phyloP scores from a whole-genome alignment of 805 yeast genomes.

The Spathaspora hagerdaliae region DNA sequence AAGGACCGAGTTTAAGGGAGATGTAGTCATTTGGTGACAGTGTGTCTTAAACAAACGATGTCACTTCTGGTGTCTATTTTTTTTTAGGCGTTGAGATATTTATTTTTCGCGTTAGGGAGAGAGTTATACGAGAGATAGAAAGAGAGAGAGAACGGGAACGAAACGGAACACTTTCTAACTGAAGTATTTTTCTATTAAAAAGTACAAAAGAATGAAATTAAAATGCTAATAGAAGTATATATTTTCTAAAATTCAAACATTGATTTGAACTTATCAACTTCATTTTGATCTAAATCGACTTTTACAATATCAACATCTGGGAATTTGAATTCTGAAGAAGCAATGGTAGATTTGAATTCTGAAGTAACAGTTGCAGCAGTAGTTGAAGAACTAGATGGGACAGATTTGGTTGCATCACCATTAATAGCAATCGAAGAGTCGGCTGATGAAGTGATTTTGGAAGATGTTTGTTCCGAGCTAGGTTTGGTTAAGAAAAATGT shows the following conservation, averaged over 20 bases:
- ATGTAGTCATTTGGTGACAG: neutral
- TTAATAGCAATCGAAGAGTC: neutral
- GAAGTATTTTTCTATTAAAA: too few species aligned
- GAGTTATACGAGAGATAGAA: too few species aligned
- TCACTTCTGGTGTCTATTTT: too few species aligned
- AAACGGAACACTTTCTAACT: too few species aligned
- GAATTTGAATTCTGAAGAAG: slow-evolving; percentile 12
- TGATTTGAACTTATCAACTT: slow-evolving; percentile 23
- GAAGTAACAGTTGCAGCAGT: neutral
- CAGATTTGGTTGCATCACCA: neutral
- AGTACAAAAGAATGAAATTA: too few species aligned
- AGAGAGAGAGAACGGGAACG: too few species aligned
- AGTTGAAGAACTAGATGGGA: neutral
- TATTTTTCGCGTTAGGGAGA: too few species aligned
- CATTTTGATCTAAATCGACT: slow-evolving; percentile 18
- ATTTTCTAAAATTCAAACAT: slow-evolving; percentile 21
- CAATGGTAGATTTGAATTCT: neutral
- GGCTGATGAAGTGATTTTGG: neutral
- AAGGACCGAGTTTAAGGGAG: slow-evolving; percentile 52
- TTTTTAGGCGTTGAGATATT: too few species aligned
- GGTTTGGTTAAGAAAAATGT: neutral
- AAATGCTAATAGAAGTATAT: too few species aligned
- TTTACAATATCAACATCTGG: slow-evolving; percentile 18
- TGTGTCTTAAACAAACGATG: too few species aligned
- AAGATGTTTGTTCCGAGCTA: neutral